phyloP scores from a whole-genome alignment of 2,329 filamentous ascomycete genomes.

The Ophiostoma pallidulum region DNA sequence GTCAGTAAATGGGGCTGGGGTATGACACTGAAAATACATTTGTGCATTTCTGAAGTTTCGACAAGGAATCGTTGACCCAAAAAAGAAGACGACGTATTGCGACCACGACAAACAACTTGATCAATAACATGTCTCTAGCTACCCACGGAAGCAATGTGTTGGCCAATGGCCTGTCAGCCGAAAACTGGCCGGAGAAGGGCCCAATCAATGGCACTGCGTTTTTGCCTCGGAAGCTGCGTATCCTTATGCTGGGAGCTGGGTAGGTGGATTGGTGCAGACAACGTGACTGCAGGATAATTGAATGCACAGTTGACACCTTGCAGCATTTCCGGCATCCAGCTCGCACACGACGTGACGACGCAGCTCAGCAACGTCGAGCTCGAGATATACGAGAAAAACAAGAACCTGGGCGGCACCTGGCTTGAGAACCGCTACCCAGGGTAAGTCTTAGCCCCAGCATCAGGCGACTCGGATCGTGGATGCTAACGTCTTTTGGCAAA shows the following conservation, averaged over 20 bases:
- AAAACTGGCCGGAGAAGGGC: background rate
- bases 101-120: background rate
- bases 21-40: too few relatives aligned
- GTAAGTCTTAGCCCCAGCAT: background rate
- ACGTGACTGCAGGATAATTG: background rate
- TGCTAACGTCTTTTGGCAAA: background rate
- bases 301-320: background rate
- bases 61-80: too few relatives aligned
- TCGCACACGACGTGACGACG: background rate
- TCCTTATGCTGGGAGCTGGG: background rate
- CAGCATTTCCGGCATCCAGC: background rate
- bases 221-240: background rate
- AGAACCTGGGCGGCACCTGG: slow-evolving; percentile 3
- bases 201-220: background rate
- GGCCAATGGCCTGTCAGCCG: background rate
- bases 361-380: background rate
- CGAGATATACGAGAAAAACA: slow-evolving; percentile 5
- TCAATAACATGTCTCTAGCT: background rate
- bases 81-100: background rate
- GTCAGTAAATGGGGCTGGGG: too few relatives aligned
- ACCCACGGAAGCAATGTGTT: background rate
- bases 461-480: too few relatives aligned
- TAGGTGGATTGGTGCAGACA: background rate
- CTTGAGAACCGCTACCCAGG: slow-evolving; percentile 6
- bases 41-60: too few relatives aligned